phyloP scores from a whole-genome alignment of 2,329 filamentous ascomycete species.

The Talaromyces marneffei region DNA sequence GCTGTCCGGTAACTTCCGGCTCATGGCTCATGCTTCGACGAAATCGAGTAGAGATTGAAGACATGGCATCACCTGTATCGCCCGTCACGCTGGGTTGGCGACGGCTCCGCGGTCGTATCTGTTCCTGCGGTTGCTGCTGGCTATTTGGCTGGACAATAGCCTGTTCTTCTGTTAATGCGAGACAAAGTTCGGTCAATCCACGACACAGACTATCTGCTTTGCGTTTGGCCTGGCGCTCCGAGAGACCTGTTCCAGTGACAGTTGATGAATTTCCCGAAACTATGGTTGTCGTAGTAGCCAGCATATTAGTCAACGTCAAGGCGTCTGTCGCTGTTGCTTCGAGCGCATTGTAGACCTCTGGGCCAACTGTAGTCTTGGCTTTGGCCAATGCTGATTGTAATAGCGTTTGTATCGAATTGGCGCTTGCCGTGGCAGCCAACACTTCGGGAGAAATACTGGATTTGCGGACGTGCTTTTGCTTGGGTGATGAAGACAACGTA shows the following conservation, averaged over 20 bases:
- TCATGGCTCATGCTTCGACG: slow-evolving; percentile 37
- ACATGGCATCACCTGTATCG: slow-evolving; percentile 22
- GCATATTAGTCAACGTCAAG: slow-evolving; percentile 68
- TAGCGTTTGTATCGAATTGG: slow-evolving; percentile 63
- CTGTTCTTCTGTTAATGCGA: slow-evolving; percentile 66
- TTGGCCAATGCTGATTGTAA: slow-evolving; percentile 76
- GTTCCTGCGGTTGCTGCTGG: slow-evolving; percentile 17
- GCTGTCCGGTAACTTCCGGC: slow-evolving; percentile 26
- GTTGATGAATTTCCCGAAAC: slow-evolving; percentile 52
- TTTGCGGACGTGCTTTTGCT: slow-evolving; percentile 64
- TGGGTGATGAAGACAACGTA: slow-evolving; percentile 84
- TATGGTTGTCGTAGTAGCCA: slow-evolving; percentile 49
- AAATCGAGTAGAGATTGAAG: slow-evolving; percentile 25
- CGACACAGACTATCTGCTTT: slow-evolving; percentile 92
- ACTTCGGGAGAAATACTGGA: slow-evolving; percentile 30
- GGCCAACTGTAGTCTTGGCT: slow-evolving; percentile 62
- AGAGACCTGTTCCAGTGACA: slow-evolving; percentile 39
- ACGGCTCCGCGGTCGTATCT: slow-evolving; percentile 21
- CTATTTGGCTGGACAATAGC: slow-evolving; percentile 19
- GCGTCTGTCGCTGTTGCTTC: slow-evolving; percentile 80
- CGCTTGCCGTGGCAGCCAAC: slow-evolving; percentile 20
- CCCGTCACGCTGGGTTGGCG: slow-evolving; percentile 1
- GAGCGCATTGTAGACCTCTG: slow-evolving; percentile 70
- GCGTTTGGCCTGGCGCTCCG: slow-evolving; percentile 78
- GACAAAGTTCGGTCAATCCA: slow-evolving; percentile 83